phyloP scores from a whole-genome alignment of 2,329 filamentous ascomycete genomes.

The Aspergillus tubingensis region DNA sequence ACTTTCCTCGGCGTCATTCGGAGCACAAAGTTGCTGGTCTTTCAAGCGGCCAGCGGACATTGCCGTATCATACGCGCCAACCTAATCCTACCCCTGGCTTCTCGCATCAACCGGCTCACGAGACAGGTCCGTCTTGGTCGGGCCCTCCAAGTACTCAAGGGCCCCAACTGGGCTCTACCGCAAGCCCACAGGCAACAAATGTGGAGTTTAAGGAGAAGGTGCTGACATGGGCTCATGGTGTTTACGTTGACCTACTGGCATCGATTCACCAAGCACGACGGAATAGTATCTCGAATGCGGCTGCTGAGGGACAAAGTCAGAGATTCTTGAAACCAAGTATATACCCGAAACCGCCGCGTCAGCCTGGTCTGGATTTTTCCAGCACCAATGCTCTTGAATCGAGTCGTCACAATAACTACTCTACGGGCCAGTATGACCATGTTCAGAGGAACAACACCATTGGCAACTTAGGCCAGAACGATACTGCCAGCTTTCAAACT shows the following conservation, averaged over 20 bases:
- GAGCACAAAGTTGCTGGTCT: constrained; percentile 34
- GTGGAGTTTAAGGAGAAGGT: constrained; percentile 67
- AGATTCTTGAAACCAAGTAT: constrained; percentile 57
- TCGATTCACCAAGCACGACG: constrained; percentile 60
- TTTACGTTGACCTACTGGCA: constrained; percentile 70
- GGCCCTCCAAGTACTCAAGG: constrained; percentile 20
- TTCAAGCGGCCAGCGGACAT: constrained; percentile 28
- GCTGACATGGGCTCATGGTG: constrained; percentile 68
- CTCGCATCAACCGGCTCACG: constrained; percentile 23
- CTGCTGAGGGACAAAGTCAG: constrained; percentile 43
- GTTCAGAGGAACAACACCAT: constrained; percentile 22
- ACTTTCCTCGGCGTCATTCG: constrained; percentile 42
- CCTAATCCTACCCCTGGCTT: constrained; percentile 23
- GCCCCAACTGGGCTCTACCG: constrained; percentile 26
- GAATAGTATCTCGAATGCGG: constrained; percentile 51
- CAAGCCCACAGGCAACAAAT: constrained; percentile 35
- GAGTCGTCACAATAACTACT: constrained; percentile 38
- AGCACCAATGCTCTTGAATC: constrained; percentile 30
- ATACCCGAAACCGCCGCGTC: constrained; percentile 62
- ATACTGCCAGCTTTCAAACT: constrained; percentile 18
- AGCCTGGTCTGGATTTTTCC: constrained; percentile 55
- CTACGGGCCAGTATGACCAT: constrained; percentile 39
- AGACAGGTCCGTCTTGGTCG: constrained; percentile 31
- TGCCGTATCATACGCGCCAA: constrained; percentile 32
- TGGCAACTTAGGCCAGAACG: constrained; percentile 16